Evolutionary conservation across 2,329 filamentous ascomycete genomes (phyloP).

Genomic region (Monilinia fructigena): DNA sequence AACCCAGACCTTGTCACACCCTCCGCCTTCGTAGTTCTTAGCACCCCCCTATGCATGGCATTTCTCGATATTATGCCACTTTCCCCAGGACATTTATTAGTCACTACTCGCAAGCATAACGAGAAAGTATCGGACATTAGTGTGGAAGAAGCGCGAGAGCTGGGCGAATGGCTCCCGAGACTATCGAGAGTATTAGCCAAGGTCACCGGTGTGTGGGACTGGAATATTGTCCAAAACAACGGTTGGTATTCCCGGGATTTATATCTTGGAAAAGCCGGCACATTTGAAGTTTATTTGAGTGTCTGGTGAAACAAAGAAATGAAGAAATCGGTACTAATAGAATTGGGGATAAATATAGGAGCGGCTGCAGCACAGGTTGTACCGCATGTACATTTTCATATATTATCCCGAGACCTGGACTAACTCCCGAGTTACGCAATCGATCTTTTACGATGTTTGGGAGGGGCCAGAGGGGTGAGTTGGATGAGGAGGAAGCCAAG

Average conservation of each 20-base stretch:
- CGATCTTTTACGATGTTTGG: constrained; percentile 78
- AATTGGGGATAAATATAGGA: constrained; percentile 46
- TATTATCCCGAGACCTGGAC: constrained; percentile 78
- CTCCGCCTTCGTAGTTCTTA: constrained; percentile 65
- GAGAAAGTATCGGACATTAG: constrained; percentile 73
- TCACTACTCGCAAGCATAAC: constrained; percentile 75
- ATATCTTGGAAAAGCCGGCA: constrained; percentile 3
- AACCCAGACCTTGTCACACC: constrained; percentile 42
- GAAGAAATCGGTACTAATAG: constrained; percentile 21
- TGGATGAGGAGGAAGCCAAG: constrained; percentile 72
- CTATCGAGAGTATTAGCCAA: constrained; percentile 69
- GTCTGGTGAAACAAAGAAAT: constrained; percentile 3
- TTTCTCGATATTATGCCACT: constrained; percentile 95
- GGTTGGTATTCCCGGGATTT: constrained; percentile 46
- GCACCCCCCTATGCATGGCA: constrained; percentile 73
- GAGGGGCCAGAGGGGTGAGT: constrained; percentile 65
- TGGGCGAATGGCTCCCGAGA: constrained; percentile 67
- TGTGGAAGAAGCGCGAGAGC: constrained; percentile 60
- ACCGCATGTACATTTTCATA: constrained; percentile 93
- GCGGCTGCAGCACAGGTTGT: constrained; percentile 88
- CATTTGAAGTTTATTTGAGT: constrained; percentile 1
- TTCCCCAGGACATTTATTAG: constrained; percentile 75
- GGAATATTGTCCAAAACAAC: constrained; percentile 98
- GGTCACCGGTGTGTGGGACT: constrained; percentile 73
- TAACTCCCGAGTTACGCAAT: constrained; percentile 52